phyloP scores from a whole-genome alignment of 345 rosid genomes.

The Salix dunnii region DNA sequence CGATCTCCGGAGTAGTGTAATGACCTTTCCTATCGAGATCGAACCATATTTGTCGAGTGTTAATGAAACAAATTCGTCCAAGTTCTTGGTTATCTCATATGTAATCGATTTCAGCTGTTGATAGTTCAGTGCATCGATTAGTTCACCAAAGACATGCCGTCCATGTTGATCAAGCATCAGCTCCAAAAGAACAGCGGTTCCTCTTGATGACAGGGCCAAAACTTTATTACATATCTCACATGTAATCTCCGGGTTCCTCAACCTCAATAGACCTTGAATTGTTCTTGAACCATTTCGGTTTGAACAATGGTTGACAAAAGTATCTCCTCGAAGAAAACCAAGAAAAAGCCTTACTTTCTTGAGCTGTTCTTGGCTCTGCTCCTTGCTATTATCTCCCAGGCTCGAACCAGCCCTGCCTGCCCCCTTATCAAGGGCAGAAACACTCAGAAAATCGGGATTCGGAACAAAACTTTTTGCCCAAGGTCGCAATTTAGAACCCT shows the following conservation, averaged over 20 bases:
- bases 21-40: slow-evolving; percentile 13
- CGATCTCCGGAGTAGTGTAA: slow-evolving; percentile 3
- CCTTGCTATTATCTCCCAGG: neutral
- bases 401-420: neutral
- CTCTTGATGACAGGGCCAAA: neutral
- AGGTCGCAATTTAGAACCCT: neutral
- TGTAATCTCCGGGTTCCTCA: neutral
- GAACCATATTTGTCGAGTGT: slow-evolving; percentile 8
- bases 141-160: slow-evolving; percentile 13
- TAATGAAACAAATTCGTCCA: neutral
- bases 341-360: neutral
- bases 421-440: neutral
- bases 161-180: slow-evolving; percentile 20
- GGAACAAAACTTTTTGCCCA: neutral
- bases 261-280: neutral
- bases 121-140: slow-evolving; percentile 18
- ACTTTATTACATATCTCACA: neutral
- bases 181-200: neutral
- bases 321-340: neutral
- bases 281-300: slow-evolving; percentile 8
- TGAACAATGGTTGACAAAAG: too few species aligned
- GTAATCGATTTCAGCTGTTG: neutral
- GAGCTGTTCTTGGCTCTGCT: neutral
- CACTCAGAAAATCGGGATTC: neutral
- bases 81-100: neutral